Base-by-base conservation (phyloP, 345 rosid species). In the Arabis alpina region DNA sequence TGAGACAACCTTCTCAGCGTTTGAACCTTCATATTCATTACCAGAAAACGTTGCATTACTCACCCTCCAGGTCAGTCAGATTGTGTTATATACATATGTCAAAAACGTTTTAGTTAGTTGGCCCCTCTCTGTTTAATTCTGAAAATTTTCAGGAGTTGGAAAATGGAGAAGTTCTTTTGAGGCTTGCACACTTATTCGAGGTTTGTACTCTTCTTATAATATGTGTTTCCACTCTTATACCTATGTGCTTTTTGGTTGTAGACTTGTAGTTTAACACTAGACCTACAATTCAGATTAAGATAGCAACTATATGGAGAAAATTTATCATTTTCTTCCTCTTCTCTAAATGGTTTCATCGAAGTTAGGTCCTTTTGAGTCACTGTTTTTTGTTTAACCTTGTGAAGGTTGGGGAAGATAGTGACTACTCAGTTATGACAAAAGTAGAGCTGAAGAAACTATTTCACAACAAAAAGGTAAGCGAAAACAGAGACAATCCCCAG, bases 141-240 rank as follows among this genome's bases (percentile, higher is more conserved):
- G 14, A 68, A 5, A 53, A 16, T 47, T 54, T 76, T 53, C 84
- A 90, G 98, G 94, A 91, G 74, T 83, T 87, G 65, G 94, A 87
- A 77, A 81, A 83, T 53, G 92, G 91, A 28, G 79, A 76, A 79
- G 88, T 88, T 58, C 93, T 93, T 28, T 69, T 93, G 54, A 88
- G 98, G 68, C 78, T 93, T 85, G 97, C 98, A 66, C 98, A 90
- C 78, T 80, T 93, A 60, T 93, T 80, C 25, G 96, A 91, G 92
- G 98, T 93, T 60, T 39, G 24, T 60, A 25, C 71, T 77, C 52
- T 13, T 72, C 30, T 59, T 78, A 58, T 63, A 39, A 34, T 66
- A 41, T 42, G 25, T 2, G 9, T 63, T 68, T 13, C 1, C 15
- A n/a, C 53, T 66, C 67, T 32, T 44, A 24, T 53, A 3, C 32